A percentile compares a stretch with the other conserved stretches of the same genome.
phyloP scores from a whole-genome alignment of 176 grass and related monocot genomes.

The Tillandsia fasciculata region DNA sequence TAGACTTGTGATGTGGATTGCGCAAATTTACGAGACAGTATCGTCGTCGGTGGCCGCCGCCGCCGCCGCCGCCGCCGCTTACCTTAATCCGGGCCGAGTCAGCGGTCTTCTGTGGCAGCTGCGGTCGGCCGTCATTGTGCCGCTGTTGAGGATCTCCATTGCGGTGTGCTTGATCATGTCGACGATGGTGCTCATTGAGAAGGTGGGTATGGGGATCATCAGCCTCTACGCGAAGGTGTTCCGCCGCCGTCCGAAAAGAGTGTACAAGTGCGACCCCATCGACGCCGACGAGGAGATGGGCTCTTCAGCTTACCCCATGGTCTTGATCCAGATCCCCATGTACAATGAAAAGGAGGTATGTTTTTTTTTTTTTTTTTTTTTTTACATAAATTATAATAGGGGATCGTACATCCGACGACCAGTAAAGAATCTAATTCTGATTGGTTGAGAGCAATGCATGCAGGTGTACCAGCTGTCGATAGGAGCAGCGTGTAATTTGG shows the following conservation, averaged over 20 bases:
- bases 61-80: not conserved
- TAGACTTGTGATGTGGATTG: not conserved
- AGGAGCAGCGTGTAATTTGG: conserved; percentile 29
- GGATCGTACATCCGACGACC: too few species aligned
- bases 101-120: conserved; percentile 10
- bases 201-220: conserved; percentile 23
- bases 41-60: not conserved
- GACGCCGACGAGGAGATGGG: conserved; percentile 30
- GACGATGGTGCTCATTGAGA: conserved; percentile 32
- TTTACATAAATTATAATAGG: not conserved
- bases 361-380: not conserved
- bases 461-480: conserved; percentile 44
- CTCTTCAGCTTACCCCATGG: conserved; percentile 27
- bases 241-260: conserved; percentile 17
- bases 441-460: not conserved
- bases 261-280: conserved; percentile 40
- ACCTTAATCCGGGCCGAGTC: not conserved
- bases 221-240: conserved; percentile 33
- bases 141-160: conserved; percentile 7
- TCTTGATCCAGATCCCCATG: conserved; percentile 48
- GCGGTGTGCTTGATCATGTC: conserved; percentile 29
- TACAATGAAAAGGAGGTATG: conserved; percentile 48
- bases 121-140: conserved; percentile 18
- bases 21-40: not conserved
- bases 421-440: not conserved